A percentile compares a stretch with the other conserved stretches of the same genome.
Evolutionary conservation across 2,329 filamentous ascomycete genomes (phyloP).

Genomic region (Zymoseptoria pseudotritici): DNA sequence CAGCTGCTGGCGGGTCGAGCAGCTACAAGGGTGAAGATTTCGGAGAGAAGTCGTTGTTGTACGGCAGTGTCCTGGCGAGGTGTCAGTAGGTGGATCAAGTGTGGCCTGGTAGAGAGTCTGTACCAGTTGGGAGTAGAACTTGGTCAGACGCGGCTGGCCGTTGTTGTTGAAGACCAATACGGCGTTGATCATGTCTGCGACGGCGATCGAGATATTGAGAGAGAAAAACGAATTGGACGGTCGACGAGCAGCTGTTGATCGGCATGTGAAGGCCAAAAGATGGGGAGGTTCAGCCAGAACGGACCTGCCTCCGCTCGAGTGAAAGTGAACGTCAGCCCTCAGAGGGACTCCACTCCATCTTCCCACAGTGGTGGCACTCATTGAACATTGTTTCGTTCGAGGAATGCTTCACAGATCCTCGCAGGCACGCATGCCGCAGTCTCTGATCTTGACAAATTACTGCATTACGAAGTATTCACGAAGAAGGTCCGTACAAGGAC

Average conservation of each 20-base stretch:
- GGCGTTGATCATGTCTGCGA: constrained; percentile 78
- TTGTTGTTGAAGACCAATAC: constrained; percentile 98
- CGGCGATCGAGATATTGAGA: not conserved
- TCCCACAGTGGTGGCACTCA: too few relatives aligned
- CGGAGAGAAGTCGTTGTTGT: constrained; percentile 90
- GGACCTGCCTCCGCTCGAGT: not conserved
- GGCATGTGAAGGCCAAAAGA: not conserved
- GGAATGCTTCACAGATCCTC: too few relatives aligned
- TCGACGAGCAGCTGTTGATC: not conserved
- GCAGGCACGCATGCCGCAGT: too few relatives aligned
- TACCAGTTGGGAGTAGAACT: constrained; percentile 97
- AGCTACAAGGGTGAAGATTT: constrained; percentile 93
- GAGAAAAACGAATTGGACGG: not conserved
- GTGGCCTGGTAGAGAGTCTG: constrained; percentile 14
- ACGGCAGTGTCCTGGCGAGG: constrained; percentile 80
- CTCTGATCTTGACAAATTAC: too few relatives aligned
- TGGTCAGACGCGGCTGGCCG: constrained; percentile 90
- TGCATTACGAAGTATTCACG: too few relatives aligned
- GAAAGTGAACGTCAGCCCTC: not conserved
- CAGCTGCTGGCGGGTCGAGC: constrained; percentile 87
- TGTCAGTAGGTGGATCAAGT: not conserved
- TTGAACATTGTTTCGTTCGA: not conserved
- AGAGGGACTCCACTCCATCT: too few relatives aligned
- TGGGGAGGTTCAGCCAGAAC: not conserved
- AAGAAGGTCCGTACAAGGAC: too few relatives aligned